Conservation (phyloP, 2,329 filamentous ascomycete species). For the Pyrenophora tritici-repentis region DNA sequence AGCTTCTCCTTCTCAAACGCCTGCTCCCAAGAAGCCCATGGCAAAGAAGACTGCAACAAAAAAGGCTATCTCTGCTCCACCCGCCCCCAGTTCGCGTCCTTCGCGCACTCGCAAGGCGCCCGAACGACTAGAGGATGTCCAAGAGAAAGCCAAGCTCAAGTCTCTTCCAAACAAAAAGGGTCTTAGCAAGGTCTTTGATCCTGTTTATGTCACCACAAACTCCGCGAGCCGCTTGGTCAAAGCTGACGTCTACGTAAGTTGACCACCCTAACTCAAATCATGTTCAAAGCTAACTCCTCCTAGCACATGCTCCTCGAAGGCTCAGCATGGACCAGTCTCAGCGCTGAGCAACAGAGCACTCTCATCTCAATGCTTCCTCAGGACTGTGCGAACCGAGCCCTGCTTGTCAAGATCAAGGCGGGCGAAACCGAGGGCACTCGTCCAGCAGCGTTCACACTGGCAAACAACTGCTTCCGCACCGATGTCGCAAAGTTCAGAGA, state of each 20-base stretch:
- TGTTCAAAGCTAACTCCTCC: constrained; percentile 2
- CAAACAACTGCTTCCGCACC: constrained; percentile 56
- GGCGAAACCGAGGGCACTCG: constrained; percentile 23
- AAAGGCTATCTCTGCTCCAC: constrained; percentile 8
- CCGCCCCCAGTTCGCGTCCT: constrained; percentile 23
- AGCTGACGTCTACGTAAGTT: constrained; percentile 38
- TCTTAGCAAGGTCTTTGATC: constrained; percentile 33
- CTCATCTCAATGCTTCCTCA: constrained; percentile 34
- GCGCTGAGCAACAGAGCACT: constrained; percentile 21
- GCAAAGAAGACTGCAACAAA: constrained; percentile 13
- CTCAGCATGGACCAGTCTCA: constrained; percentile 39
- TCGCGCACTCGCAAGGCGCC: constrained; percentile 38
- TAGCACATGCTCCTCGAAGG: constrained; percentile 40
- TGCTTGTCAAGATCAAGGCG: constrained; percentile 18
- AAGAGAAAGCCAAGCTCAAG: constrained; percentile 16
- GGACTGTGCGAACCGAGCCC: constrained; percentile 18
- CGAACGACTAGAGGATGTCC: constrained; percentile 24
- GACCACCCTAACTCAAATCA: too few relatives aligned
- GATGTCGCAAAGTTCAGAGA: constrained; percentile 61
- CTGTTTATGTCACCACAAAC: constrained; percentile 40
- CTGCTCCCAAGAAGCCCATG: constrained; percentile 7
- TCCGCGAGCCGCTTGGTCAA: constrained; percentile 37
- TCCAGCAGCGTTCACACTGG: constrained; percentile 30
- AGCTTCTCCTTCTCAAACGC: constrained; percentile 5
- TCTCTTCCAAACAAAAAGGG: constrained; percentile 13